Base-by-base conservation (phyloP, 2,329 filamentous ascomycete species). In the Phaeophleospora eucalypticola region DNA sequence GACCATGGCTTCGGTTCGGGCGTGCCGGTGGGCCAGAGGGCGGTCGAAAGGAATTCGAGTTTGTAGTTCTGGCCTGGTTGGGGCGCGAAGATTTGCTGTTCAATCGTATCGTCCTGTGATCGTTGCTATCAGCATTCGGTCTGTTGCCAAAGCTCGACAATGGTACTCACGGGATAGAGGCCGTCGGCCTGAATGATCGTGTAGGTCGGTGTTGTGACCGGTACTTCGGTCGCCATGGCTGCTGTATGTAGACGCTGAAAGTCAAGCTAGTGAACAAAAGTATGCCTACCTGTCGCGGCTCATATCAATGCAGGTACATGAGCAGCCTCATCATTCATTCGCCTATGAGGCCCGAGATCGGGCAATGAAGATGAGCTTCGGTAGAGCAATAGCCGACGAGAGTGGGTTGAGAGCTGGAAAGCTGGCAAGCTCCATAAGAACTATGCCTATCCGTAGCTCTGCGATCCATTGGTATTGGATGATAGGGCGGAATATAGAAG, bases 181-280 rank as follows among this genome's bases (percentile, higher is more conserved):
- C 60, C 60, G 38, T 63, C 60, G 4, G 59, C 60, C 39, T 63
- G 58, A 14, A 63, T 56, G 43, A 63, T 58, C 4, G 60, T 63
- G 46, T 58, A 61, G 4, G 54, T 60, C 3, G 55, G 51, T 41
- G 66, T 34, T 27, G 36, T 38, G 9, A 32, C 32, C 27, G 34
- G 19, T 20, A 21, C 21, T 17, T 21, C 16, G 24, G 33, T 27
- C 9, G 17, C 33, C 36, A 46, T 36, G 10, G 14, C 19, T 15
- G 21, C 18, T 32, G 18, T 37, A 17, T 19, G 4, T 37, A 17
- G 6, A 12, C 17, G 9, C 36, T 19, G 4, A 10, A 17, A 16
- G 19, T 14, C 33, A 4, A 35, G 6, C 33, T 6, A 14, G 18
- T n/a, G 9, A 16, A 38, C 8, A 16, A 42, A 18, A 39, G 37